Percentiles rank a stretch among this genome's conserved stretches.
These are phyloP conservation scores for Exophiala sp. DNA, from an alignment of 2,329 filamentous ascomycete species.

Conservation along the genomic window DNA sequence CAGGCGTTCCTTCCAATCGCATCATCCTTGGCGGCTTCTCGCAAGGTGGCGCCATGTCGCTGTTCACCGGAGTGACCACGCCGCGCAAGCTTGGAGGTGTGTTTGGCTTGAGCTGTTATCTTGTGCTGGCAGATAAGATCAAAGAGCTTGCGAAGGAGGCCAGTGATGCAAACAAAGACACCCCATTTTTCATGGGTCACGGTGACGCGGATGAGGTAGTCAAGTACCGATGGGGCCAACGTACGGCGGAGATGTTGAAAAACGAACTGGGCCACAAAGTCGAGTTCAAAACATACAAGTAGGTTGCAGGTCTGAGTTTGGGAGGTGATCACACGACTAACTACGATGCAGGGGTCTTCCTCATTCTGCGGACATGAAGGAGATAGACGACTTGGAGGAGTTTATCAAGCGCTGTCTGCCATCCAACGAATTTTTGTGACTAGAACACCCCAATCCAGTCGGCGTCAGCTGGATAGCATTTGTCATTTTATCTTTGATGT, in stretches of 20 bases:
- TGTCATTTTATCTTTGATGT: constrained; percentile 4
- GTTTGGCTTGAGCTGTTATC: constrained; percentile 77
- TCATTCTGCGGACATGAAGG: constrained; percentile 72
- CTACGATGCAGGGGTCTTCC: constrained; percentile 56
- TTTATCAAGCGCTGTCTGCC: constrained; percentile 49
- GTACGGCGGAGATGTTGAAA: constrained; percentile 64
- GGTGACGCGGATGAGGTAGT: constrained; percentile 76
- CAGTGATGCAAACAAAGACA: constrained; percentile 64
- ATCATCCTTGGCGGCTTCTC: constrained; percentile 69
- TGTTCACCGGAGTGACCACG: constrained; percentile 75
- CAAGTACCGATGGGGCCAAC: constrained; percentile 62
- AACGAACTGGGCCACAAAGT: constrained; percentile 69
- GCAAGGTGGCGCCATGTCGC: constrained; percentile 81
- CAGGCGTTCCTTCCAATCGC: constrained; percentile 75
- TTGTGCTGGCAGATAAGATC: constrained; percentile 67
- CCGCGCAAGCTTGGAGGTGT: constrained; percentile 78
- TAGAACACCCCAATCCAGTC: constrained; percentile 2
- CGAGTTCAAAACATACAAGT: constrained; percentile 72
- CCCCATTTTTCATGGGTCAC: constrained; percentile 84
- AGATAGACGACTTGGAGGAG: constrained; percentile 76
- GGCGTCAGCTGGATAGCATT: neutral
- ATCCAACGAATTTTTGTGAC: constrained; percentile 15
- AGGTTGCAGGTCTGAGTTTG: constrained; percentile 34
- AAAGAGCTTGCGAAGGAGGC: constrained; percentile 52
- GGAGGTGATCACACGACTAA: neutral